Conservation (phyloP, 768 basidiomycete genomes). For the Tulasnella sp. region DNA sequence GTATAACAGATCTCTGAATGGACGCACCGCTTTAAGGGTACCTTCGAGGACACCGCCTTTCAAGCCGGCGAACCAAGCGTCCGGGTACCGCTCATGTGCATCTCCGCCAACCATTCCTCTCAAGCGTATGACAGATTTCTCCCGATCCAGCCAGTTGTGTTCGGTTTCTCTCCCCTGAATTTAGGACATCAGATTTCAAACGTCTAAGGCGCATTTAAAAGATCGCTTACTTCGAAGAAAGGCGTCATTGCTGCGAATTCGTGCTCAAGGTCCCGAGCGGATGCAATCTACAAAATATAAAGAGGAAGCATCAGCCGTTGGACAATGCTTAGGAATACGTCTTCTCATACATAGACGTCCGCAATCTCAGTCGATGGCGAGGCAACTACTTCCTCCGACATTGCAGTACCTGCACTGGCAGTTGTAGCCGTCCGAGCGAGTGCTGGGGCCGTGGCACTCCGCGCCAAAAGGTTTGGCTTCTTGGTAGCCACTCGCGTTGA, state of each 20-base stretch:
- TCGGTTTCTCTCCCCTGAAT: constrained; percentile 90
- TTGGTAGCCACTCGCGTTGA: background rate
- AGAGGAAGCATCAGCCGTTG: background rate
- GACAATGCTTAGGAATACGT: background rate
- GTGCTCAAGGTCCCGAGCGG: constrained; percentile 73
- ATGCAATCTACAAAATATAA: constrained; percentile 56
- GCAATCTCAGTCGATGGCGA: constrained; percentile 2
- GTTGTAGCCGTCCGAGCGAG: background rate
- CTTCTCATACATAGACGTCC: constrained; percentile 14
- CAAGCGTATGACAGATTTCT: constrained; percentile 69
- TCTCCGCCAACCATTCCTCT: constrained; percentile 89
- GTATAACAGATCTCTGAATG: constrained; percentile 13
- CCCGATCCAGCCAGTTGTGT: constrained; percentile 87
- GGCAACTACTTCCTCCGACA: constrained; percentile 1
- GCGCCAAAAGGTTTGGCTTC: background rate
- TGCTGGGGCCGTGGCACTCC: constrained; percentile 1
- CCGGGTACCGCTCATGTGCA: constrained; percentile 65
- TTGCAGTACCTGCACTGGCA: background rate
- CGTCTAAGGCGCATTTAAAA: background rate
- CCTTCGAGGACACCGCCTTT: constrained; percentile 76
- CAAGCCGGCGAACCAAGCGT: constrained; percentile 67
- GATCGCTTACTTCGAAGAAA: constrained; percentile 64
- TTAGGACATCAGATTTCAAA: constrained; percentile 7
- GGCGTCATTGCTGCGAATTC: constrained; percentile 79
- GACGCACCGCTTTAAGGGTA: constrained; percentile 76